Conservation (phyloP, 306 rosid genomes). For the Cucurbita ficifolia region DNA sequence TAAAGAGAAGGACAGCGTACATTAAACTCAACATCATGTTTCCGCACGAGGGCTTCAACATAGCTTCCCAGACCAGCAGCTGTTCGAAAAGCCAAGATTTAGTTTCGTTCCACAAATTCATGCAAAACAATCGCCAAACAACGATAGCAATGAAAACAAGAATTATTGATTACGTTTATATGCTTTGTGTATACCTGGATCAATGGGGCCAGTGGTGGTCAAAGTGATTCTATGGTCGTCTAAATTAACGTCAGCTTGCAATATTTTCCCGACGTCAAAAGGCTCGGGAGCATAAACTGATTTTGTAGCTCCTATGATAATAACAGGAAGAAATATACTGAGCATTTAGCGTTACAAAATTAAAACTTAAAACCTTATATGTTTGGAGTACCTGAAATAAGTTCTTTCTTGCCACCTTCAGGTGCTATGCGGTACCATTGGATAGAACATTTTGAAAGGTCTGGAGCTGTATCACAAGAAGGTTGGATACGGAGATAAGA, state of each 20-base stretch:
- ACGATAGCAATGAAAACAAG: not conserved
- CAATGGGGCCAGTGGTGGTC: constrained; percentile 68
- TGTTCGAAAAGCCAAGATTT: constrained; percentile 25
- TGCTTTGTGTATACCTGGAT: constrained; percentile 37
- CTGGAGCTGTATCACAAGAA: constrained; percentile 43
- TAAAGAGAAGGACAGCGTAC: constrained; percentile 25
- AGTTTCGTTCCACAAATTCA: not conserved
- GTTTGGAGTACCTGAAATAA: constrained; percentile 50
- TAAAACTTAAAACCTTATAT: not conserved
- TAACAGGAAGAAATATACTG: not conserved
- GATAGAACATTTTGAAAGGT: constrained; percentile 48
- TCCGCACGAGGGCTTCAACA: constrained; percentile 84
- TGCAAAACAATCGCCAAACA: not conserved
- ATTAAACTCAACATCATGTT: constrained; percentile 70
- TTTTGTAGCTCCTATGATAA: constrained; percentile 63
- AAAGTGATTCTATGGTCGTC: constrained; percentile 28
- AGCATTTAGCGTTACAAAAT: not conserved
- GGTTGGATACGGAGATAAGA: constrained; percentile 61
- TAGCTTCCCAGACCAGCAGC: constrained; percentile 95
- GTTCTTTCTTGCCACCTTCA: constrained; percentile 59
- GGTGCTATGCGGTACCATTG: constrained; percentile 67
- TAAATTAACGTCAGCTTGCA: constrained; percentile 48
- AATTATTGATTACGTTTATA: not conserved
- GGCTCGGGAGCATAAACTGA: constrained; percentile 80
- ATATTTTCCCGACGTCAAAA: constrained; percentile 58